phyloP scores from a whole-genome alignment of 345 rosid genomes.

The Cochlearia excelsa region DNA sequence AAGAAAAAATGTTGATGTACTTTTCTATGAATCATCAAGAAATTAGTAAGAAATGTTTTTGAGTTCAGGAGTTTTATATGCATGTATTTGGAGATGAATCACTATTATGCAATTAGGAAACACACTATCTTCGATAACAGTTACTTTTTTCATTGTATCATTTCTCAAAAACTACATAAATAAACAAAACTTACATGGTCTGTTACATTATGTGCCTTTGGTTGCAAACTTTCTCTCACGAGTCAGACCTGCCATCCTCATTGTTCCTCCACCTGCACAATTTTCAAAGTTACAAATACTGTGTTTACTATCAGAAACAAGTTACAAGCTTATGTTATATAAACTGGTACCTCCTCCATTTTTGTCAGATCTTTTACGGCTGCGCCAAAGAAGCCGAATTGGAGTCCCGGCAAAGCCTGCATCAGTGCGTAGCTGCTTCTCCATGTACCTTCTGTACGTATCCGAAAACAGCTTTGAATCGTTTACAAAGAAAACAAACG shows the following conservation, averaged over 20 bases:
- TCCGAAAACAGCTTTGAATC: slow-evolving; percentile 86
- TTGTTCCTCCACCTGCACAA: slow-evolving; percentile 34
- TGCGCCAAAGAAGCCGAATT: slow-evolving; percentile 89
- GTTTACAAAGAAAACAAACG: slow-evolving; percentile 92
- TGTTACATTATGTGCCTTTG: slow-evolving; percentile 12
- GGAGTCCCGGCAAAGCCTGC: slow-evolving; percentile 91
- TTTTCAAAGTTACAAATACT: neutral
- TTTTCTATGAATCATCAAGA: slow-evolving; percentile 11
- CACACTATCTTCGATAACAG: too few relatives aligned
- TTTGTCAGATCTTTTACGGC: slow-evolving; percentile 71
- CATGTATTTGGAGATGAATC: neutral
- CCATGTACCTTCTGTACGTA: slow-evolving; percentile 87
- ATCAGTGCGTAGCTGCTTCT: slow-evolving; percentile 83
- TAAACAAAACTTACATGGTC: slow-evolving; percentile 3
- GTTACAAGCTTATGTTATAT: neutral
- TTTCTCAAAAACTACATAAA: too few relatives aligned
- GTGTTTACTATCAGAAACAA: neutral
- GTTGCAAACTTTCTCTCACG: slow-evolving; percentile 35
- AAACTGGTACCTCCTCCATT: slow-evolving; percentile 41
- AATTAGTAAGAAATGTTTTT: neutral
- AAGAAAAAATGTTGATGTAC: slow-evolving; percentile 13
- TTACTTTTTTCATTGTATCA: too few relatives aligned
- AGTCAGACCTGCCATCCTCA: slow-evolving; percentile 32
- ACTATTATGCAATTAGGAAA: neutral
- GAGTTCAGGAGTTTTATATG: neutral